Evolutionary conservation across 805 yeast genomes (phyloP), one percentile per base, ranked within the genome.

Genomic region (Zygosaccharomyces siamensis): DNA sequence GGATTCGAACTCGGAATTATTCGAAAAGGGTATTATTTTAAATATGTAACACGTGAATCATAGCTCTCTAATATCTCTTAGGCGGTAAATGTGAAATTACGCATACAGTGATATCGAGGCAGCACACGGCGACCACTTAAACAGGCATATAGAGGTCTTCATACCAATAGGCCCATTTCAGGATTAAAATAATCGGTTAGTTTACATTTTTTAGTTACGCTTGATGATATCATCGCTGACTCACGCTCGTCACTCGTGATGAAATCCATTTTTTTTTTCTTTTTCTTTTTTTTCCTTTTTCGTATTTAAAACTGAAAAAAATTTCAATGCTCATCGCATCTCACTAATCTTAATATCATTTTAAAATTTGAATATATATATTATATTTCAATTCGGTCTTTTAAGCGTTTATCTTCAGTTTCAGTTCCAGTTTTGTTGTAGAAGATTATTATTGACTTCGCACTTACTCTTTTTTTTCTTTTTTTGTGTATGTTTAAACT

Each of bases 401-500:
- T 21, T 12, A 20, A 33, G 18, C 30, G 12, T 20, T 23, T 24
- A 23, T 39, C 14, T 37, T 42, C 24, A 30, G n/a, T 8, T 21
- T 10, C 26, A 20, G 21, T 16, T 31, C n/a, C 7, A 32, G 16
- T 8, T 33, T 30, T 41, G 16, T 41, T 14, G 16, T 16, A 43
- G 24, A 20, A 26, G 32, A 8, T 20, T 16, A 14, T 33, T 31
- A 24, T 33, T 43, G 21, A 18, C 3, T 33, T 33, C 27, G n/a
- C 11, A 14, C 21, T 16, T 31, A 27, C 27, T 37, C 16, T 26
- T 42, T 36, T 10, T 20, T 39, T 24, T 27, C 21, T 33, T 20
- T 48, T 45, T 39, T 48, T 33, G 55, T 63, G 55, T 57, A 64
- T 64, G 69, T 64, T 64, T 54, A 64, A 57, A 50, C 58, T 60